Base-by-base conservation (phyloP, 345 rosid species). In the Passiflora organensis region DNA sequence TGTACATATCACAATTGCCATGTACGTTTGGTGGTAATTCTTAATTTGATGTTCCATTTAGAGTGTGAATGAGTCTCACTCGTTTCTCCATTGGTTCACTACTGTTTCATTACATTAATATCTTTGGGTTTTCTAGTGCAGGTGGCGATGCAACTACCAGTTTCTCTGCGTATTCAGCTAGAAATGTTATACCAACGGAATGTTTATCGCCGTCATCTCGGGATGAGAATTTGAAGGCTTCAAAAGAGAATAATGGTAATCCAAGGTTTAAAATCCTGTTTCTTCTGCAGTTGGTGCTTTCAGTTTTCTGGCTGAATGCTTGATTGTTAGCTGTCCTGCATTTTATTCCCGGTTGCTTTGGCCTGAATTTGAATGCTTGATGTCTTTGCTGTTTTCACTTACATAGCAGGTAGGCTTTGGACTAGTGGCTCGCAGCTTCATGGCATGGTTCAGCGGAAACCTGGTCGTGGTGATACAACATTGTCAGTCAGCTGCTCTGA, bases 401-500 rank as follows among this genome's bases (percentile, higher is more conserved):
- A 15, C 43, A 4, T 41, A 4, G 43, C n/a, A 1, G 68, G 43
- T 70, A n/a, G 59, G 38, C 45, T 67, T 69, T 56, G 83, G 73
- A 86, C 63, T 48, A 45, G 69, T 59, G 53, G 46, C 59, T 55
- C 66, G 37, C 67, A 58, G 60, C 57, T 55, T 13, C 53, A 67
- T 51, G 84, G 82, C 66, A 66, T 56, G 67, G 95, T 88, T 56
- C 95, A 86, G 59, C 78, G 94, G 69, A 91, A 91, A 76, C 95
- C 98, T 63, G 96, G 98, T 48, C 96, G 96, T 25, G 98, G 96
- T 62, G 87, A 86, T 70, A 69, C 81, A 1, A 91, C 98, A 43
- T 77, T 82, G 70, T 88, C 98, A 14, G 95, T 86, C 60, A 80
- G 89, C 81, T 91, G 97, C 75, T 83, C 95, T 9, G 95, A 87